Evolutionary conservation across 306 rosid genomes (phyloP).

Genomic region (Prunus mume): DNA sequence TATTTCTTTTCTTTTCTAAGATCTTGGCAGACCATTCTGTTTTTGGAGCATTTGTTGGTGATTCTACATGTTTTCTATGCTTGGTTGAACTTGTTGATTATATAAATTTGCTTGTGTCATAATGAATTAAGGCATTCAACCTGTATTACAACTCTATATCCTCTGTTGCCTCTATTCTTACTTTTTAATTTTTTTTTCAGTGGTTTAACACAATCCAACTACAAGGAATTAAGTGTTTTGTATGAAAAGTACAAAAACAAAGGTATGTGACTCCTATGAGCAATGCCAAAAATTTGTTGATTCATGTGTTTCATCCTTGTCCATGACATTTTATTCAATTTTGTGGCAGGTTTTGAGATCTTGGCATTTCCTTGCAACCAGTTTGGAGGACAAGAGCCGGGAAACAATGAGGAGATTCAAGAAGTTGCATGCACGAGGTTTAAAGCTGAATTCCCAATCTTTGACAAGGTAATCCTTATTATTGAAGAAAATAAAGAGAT

Average conservation of each 20-base stretch:
- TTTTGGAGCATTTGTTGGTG: neutral
- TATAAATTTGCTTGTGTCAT: neutral
- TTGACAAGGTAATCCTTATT: slow-evolving; percentile 67
- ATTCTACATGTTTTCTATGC: neutral
- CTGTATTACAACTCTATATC: neutral
- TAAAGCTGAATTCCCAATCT: slow-evolving; percentile 83
- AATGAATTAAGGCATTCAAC: neutral
- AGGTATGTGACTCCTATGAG: slow-evolving; percentile 40
- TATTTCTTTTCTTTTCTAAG: neutral
- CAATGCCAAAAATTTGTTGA: neutral
- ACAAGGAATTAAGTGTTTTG: slow-evolving; percentile 67
- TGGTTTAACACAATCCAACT: slow-evolving; percentile 83
- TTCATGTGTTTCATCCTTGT: neutral
- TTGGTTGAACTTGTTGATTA: neutral
- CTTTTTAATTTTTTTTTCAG: slow-evolving; percentile 34
- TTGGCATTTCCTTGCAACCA: slow-evolving; percentile 99
- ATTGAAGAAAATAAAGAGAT: slow-evolving; percentile 4
- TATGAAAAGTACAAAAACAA: slow-evolving; percentile 74
- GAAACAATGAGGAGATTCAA: slow-evolving; percentile 73
- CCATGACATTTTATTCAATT: neutral
- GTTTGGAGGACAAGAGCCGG: slow-evolving; percentile 86
- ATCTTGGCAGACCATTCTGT: neutral
- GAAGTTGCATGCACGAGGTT: slow-evolving; percentile 71
- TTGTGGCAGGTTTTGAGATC: slow-evolving; percentile 62
- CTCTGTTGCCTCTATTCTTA: neutral